Base-by-base conservation (phyloP, 768 basidiomycete genomes). In the Naganishia antarctica region DNA sequence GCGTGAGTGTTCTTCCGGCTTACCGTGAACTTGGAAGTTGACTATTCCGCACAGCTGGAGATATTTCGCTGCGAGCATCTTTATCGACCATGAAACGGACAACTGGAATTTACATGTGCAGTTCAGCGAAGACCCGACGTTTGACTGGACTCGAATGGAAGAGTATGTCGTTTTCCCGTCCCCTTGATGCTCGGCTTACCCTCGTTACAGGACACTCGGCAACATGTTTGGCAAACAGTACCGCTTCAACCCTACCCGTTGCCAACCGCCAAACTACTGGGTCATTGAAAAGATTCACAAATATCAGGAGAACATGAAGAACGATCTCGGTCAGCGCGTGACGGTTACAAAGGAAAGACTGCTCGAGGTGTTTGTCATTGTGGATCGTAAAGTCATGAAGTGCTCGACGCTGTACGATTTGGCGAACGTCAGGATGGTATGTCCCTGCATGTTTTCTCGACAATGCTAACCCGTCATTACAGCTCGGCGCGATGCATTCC, bases 51-150 rank as follows among this genome's bases (percentile, higher is more conserved):
- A 18, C 43, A 63, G 62, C 25, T 63, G 62, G 62, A 34, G 32
- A 13, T 63, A 63, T 26, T 63, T 63, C 21, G 49, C 51, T 0
- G 28, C 26, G 12, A 41, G 41, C 21, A 47, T 50, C 28, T 43
- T 58, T 16, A 31, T 64, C 31, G 63, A 64, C 32, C 41, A 43
- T 15, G 63, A 64, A 31, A 57, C 53, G 21, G 57, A 64, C 32
- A 64, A 64, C 34, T 64, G 51, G 53, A 64, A 64, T 21, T 26
- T 59, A 9, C 32, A 43, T 25, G 63, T 53, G n/a, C 63, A 64
- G n/a, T 64, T 64, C 57, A 59, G 53, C n/a, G 63, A 64, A 21
- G 63, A 64, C 44, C 51, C 63, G 25, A 37, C 63, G 23, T 64
- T 58, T 32, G 45, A 41, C n/a, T 64, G 46, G 41, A 34, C 41